Conservation (phyloP, 208 protist genomes). For the Spongospora subterranea region DNA sequence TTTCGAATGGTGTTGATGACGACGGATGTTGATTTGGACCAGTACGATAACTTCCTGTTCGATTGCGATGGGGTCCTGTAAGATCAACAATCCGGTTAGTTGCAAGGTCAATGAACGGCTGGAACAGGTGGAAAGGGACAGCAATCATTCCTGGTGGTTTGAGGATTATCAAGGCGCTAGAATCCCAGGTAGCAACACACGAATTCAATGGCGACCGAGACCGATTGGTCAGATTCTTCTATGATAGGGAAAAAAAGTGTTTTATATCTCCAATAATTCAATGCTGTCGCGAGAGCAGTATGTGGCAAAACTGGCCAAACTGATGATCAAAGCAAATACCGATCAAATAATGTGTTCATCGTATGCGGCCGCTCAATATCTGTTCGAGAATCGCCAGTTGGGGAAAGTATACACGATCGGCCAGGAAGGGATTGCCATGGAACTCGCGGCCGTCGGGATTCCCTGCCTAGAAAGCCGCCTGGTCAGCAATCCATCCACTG, state of each 20-base stretch:
- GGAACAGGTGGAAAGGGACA: not conserved
- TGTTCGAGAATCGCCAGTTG: not conserved
- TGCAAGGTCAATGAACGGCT: not conserved
- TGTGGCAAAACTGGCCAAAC: not conserved
- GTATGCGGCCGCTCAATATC: conserved; percentile 16
- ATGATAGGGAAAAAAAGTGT: conserved; percentile 35
- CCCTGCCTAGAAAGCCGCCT: not conserved
- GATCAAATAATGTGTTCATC: not conserved
- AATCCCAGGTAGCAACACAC: not conserved
- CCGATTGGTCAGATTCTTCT: not conserved
- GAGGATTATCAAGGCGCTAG: not conserved
- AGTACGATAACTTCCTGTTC: conserved; percentile 17
- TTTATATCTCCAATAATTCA: conserved; percentile 51
- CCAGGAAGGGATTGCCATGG: not conserved
- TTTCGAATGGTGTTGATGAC: no score
- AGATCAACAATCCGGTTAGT: not conserved
- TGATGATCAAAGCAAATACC: not conserved
- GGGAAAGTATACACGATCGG: not conserved
- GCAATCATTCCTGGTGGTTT: not conserved
- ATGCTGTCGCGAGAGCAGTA: not conserved
- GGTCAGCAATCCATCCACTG: not conserved
- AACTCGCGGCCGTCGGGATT: not conserved
- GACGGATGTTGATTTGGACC: conserved; percentile 9
- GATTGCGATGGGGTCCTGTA: conserved; percentile 42
- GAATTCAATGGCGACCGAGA: not conserved